A percentile compares a stretch with the other conserved stretches of the same genome.
Evolutionary conservation across 257 asterid genomes (phyloP).

Genomic region (Scutellaria galericulata): DNA sequence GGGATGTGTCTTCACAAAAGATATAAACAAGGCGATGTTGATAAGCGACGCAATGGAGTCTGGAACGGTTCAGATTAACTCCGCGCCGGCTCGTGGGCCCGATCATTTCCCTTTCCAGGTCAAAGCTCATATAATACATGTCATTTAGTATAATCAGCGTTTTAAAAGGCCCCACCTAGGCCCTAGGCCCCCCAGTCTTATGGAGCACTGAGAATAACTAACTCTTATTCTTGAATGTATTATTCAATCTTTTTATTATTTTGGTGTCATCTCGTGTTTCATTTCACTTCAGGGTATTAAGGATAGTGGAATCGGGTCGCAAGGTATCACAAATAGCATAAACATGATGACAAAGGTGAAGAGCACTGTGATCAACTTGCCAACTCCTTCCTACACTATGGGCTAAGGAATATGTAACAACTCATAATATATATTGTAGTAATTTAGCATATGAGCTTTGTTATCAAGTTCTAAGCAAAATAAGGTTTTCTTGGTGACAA

Average conservation of each 20-base stretch:
- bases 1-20: conserved; percentile 94
- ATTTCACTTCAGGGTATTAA: conserved; percentile 71
- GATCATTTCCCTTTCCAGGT: conserved; percentile 99
- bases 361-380: conserved; percentile 97
- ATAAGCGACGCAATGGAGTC: conserved; percentile 97
- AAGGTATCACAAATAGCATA: conserved; percentile 94
- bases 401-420: conserved; percentile 46
- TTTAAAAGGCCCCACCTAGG: no score
- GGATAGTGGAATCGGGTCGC: conserved; percentile 98
- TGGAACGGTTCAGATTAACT: conserved; percentile 92
- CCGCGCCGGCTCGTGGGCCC: conserved; percentile 98
- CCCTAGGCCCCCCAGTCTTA: no score
- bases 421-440: background rate
- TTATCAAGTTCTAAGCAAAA: conserved; percentile 8
- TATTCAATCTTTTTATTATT: background rate
- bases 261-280: background rate
- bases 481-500: background rate
- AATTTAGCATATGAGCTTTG: conserved; percentile 12
- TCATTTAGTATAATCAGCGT: no score
- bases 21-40: conserved; percentile 88
- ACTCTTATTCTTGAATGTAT: no score
- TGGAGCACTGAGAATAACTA: background rate
- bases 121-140: background rate
- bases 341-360: conserved; percentile 96
- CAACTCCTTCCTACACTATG: conserved; percentile 86